Conservation (phyloP, 441 rosid species). For the Viola pubescens region DNA sequence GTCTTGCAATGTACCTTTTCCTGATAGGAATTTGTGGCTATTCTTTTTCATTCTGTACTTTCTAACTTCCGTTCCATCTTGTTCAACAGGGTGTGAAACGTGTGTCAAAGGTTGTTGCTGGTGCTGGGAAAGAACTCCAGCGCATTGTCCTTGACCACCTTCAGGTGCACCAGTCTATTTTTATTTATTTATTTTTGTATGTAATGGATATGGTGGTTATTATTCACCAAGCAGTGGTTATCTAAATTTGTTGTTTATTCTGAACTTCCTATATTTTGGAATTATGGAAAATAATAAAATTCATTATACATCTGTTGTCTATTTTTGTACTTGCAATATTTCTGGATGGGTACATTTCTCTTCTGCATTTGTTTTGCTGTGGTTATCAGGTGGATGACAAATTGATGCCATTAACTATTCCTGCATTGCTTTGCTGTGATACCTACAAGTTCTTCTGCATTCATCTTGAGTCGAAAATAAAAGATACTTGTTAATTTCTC, state of each 20-base stretch:
- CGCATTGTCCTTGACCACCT: conserved; percentile 75
- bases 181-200: conserved; percentile 3
- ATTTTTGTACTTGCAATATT: neutral
- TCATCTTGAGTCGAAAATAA: conserved; percentile 25
- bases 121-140: conserved; percentile 90
- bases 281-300: too few relatives aligned
- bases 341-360: neutral
- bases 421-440: neutral
- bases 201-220: too few relatives aligned
- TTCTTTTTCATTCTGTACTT: conserved; percentile 12
- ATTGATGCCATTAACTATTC: neutral
- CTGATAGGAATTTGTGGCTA: conserved; percentile 15
- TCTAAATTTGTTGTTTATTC: too few relatives aligned
- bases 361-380: neutral
- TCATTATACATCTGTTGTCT: too few relatives aligned
- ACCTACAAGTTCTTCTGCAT: conserved; percentile 5
- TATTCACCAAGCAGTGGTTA: too few relatives aligned
- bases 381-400: neutral
- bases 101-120: conserved; percentile 67
- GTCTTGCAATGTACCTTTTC: conserved; percentile 1
- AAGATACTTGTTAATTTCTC: conserved; percentile 31
- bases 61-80: conserved; percentile 11
- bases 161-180: conserved; percentile 38
- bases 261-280: too few relatives aligned
- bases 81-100: conserved; percentile 72